These are phyloP conservation scores for Butyriboletus loyo DNA, from an alignment of 768 basidiomycete genomes.

Conservation along the genomic window DNA sequence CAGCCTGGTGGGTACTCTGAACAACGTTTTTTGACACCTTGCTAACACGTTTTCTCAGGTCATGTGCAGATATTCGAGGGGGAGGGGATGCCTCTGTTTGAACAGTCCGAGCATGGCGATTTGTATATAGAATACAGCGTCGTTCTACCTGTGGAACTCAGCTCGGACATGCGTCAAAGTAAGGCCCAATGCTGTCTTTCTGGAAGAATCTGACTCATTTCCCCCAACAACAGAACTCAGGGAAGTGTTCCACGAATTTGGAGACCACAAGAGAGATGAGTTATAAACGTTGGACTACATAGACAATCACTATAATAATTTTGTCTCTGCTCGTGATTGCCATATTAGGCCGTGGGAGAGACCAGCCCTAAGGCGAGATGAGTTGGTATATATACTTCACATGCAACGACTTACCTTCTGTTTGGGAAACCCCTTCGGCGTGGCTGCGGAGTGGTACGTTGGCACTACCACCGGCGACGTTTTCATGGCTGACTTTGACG, in stretches of 20 bases:
- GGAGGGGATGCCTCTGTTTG: slow-evolving; percentile 85
- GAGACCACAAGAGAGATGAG: slow-evolving; percentile 36
- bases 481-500: slow-evolving; percentile 1
- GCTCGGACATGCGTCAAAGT: slow-evolving; percentile 71
- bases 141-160: slow-evolving; percentile 75
- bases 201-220: slow-evolving; percentile 3
- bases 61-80: slow-evolving; percentile 82
- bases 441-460: slow-evolving; percentile 14
- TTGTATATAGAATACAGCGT: slow-evolving; percentile 93
- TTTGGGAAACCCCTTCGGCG: slow-evolving; percentile 35
- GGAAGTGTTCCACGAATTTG: slow-evolving; percentile 50
- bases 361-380: slow-evolving; percentile 29
- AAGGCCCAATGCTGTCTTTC: slow-evolving; percentile 34
- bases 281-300: slow-evolving; percentile 28
- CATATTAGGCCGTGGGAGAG: slow-evolving; percentile 20
- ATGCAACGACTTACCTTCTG: not conserved
- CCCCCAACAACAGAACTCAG: slow-evolving; percentile 44
- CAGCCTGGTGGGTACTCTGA: slow-evolving; percentile 67
- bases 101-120: slow-evolving; percentile 62
- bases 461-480: not conserved
- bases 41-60: slow-evolving; percentile 41
- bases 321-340: not conserved
- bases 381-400: slow-evolving; percentile 10
- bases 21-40: not conserved
- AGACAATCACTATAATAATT: slow-evolving; percentile 1